These are phyloP conservation scores for Annona squamosa DNA, from an alignment of 164 flowering plant species.

Conservation along the genomic window DNA sequence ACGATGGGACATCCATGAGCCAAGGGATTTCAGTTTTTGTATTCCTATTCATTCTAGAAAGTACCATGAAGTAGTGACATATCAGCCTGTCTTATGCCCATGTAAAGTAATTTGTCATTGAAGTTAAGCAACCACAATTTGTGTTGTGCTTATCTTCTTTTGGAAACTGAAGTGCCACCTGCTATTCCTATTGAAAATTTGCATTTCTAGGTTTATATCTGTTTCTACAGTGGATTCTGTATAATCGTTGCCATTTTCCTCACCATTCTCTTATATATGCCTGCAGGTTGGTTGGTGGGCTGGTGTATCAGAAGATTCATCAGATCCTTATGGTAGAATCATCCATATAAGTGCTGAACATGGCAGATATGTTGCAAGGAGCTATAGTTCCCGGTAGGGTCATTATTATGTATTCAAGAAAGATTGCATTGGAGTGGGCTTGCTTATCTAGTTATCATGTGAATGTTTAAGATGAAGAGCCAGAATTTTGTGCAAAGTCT, in stretches of 20 bases:
- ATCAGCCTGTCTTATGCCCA: not conserved
- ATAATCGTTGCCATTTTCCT: not conserved
- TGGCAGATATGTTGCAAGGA: conserved; percentile 92
- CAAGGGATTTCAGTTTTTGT: not conserved
- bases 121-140: not conserved
- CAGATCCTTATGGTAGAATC: conserved; percentile 78
- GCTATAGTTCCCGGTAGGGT: conserved; percentile 80
- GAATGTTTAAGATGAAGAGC: not conserved
- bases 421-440: not conserved
- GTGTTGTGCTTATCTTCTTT: not conserved
- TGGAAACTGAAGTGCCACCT: not conserved
- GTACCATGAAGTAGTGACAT: not conserved
- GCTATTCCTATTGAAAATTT: not conserved
- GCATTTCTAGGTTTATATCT: not conserved
- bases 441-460: not conserved
- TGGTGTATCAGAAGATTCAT: conserved; percentile 60
- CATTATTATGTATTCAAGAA: conserved; percentile 3
- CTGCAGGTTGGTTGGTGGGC: conserved; percentile 98
- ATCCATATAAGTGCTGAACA: conserved; percentile 83
- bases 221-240: not conserved
- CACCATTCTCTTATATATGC: conserved; percentile 1
- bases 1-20: not conserved
- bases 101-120: not conserved
- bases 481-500: not conserved
- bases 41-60: no score